Base-by-base conservation (phyloP, 352 stramenopile species). In the Saprolegnia diclina region DNA sequence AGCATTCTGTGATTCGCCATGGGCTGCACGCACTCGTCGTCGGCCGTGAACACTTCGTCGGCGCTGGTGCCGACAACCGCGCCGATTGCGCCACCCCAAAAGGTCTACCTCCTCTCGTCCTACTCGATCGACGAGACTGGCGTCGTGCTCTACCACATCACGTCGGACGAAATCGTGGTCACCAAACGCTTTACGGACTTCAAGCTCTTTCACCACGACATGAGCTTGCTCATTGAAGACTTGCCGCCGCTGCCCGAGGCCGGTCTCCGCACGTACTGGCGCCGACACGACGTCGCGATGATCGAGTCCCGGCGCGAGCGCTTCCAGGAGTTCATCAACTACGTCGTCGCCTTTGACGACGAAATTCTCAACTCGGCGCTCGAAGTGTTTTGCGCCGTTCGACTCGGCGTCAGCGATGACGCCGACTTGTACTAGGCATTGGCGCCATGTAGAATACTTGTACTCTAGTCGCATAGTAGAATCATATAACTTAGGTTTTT, bases 101-200 rank as follows among this genome's bases (percentile, higher is more conserved):
- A 32, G 50, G 22, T 38, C 4, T 57, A 22, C 32, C 7, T 42
- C 7, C 13, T 68, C 19, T 6, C 42, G 9, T 61, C 42, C 4
- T 18, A 53, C 10, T 68, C 62, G 50, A 68, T 68, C 21, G 62
- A 56, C 18, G 24, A 14, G 3, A 48, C 21, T 11, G 45, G 45
- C 2, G 62, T 68, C 42, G 62, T 68, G 9, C 50, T 57, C 21
- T 68, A 68, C 50, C 62, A 68, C 26, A 59, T 59, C 3, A n/a
- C 24, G 35, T 59, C 52, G 24, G 65, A 68, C 19, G 22, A 16
- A 6, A 57, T 61, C 40, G 71, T 87, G 52, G 52, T 11, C 24
- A 89, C 90, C 72, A 91, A 91, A 67, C 80, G 83, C 26, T 91
- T 83, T 73, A 90, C 82, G 64, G 86, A 92, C 71, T 94, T 94